These are phyloP conservation scores for Umbelopsis ramanniana DNA, from an alignment of 192 early-diverging fungal species.

Conservation along the genomic window DNA sequence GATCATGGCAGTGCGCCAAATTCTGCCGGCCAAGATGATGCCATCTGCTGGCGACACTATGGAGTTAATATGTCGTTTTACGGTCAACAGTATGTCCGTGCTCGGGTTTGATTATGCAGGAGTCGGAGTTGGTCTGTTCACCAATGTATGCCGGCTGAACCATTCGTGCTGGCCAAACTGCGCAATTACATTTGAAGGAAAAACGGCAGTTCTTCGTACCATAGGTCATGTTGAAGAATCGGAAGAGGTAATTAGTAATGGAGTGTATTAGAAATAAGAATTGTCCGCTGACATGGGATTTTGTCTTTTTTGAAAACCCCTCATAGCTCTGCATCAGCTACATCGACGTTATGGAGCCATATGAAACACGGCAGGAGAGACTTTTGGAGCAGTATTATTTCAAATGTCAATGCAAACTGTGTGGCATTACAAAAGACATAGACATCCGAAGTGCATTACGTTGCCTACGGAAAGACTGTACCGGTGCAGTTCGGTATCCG, in stretches of 20 bases:
- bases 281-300: neutral
- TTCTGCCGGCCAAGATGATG: slow-evolving; percentile 8
- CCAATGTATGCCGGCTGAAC: slow-evolving; percentile 15
- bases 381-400: slow-evolving; percentile 9
- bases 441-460: slow-evolving; percentile 17
- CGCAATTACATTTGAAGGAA: slow-evolving; percentile 5
- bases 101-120: slow-evolving; percentile 12
- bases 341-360: slow-evolving; percentile 13
- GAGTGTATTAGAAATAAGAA: neutral
- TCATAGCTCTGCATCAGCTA: neutral
- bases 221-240: neutral
- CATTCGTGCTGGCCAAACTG: slow-evolving; percentile 16
- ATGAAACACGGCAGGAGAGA: slow-evolving; percentile 1
- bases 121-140: slow-evolving; percentile 3
- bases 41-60: neutral
- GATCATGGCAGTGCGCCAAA: slow-evolving; percentile 7
- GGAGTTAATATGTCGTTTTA: slow-evolving; percentile 18
- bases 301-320: too few relatives aligned
- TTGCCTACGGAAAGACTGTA: slow-evolving; percentile 6
- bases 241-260: slow-evolving; percentile 1
- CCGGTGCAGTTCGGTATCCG: slow-evolving; percentile 8
- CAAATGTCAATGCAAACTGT: slow-evolving; percentile 10
- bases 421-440: neutral
- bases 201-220: neutral
- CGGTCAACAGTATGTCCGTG: slow-evolving; percentile 11